phyloP scores from a whole-genome alignment of 1,284 basidiomycete species.

The Pseudozyma tsukubaensis region DNA sequence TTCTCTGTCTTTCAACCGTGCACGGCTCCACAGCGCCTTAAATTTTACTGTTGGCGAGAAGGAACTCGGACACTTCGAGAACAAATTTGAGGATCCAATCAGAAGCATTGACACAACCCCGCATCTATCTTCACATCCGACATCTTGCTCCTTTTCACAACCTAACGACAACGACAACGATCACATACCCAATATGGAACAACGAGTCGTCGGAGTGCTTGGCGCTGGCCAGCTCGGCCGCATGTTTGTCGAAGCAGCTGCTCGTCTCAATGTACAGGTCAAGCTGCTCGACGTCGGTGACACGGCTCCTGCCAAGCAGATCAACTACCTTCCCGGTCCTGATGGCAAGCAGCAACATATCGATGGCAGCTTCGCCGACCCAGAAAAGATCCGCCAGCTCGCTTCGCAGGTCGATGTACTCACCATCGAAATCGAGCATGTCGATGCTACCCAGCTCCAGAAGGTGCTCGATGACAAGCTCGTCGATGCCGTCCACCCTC shows the following conservation, averaged over 20 bases:
- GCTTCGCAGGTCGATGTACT: conserved; percentile 86
- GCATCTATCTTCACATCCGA: conserved; percentile 1
- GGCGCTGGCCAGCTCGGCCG: conserved; percentile 98
- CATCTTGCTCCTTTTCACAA: not conserved
- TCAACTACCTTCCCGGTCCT: conserved; percentile 69
- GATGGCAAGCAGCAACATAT: conserved; percentile 74
- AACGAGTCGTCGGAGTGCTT: conserved; percentile 59
- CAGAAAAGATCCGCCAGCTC: conserved; percentile 82
- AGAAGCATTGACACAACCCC: not conserved
- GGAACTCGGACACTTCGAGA: not conserved
- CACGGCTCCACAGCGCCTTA: not conserved
- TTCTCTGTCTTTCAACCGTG: too few species aligned
- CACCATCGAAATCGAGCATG: conserved; percentile 98
- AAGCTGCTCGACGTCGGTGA: conserved; percentile 86
- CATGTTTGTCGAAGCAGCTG: conserved; percentile 93
- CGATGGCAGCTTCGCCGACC: conserved; percentile 88
- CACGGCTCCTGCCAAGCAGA: conserved; percentile 89
- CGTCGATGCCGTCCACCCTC: conserved; percentile 79
- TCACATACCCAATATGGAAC: conserved; percentile 40
- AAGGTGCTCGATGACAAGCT: conserved; percentile 63
- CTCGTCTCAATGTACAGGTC: conserved; percentile 86
- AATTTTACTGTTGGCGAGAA: not conserved
- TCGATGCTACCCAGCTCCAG: conserved; percentile 81
- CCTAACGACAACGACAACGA: not conserved
- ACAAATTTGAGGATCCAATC: not conserved